Evolutionary conservation across 1,284 basidiomycete genomes (phyloP).

Genomic region (Moesziomyces globuligerus): DNA sequence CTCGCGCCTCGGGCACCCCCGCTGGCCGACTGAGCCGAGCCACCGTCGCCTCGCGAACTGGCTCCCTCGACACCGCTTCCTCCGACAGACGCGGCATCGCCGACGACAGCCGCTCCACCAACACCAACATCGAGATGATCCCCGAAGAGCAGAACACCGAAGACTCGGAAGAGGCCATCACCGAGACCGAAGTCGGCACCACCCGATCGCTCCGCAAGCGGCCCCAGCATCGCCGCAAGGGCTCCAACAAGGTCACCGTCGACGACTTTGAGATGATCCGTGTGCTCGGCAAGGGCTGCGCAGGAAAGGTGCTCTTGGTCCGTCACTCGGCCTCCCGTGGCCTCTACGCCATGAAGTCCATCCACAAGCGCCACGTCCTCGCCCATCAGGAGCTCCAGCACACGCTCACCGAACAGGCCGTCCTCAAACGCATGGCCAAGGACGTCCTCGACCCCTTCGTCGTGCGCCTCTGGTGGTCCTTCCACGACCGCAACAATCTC

Average conservation of each 20-base stretch:
- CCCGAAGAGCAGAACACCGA: slow-evolving; percentile 47
- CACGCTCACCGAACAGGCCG: slow-evolving; percentile 65
- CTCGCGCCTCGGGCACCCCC: slow-evolving; percentile 20
- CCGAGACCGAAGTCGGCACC: slow-evolving; percentile 11
- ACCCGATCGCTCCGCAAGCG: slow-evolving; percentile 5
- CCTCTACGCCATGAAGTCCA: slow-evolving; percentile 66
- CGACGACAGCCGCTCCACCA: slow-evolving; percentile 43
- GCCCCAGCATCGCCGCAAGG: slow-evolving; percentile 26
- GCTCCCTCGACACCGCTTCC: slow-evolving; percentile 28
- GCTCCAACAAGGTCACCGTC: slow-evolving; percentile 69
- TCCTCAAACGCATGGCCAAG: slow-evolving; percentile 77
- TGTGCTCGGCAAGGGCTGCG: slow-evolving; percentile 67
- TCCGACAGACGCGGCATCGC: slow-evolving; percentile 25
- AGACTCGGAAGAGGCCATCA: slow-evolving; percentile 14
- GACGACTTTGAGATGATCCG: slow-evolving; percentile 73
- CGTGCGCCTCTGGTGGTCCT: slow-evolving; percentile 67
- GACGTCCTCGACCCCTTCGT: slow-evolving; percentile 66
- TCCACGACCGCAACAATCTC: slow-evolving; percentile 65
- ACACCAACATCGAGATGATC: slow-evolving; percentile 52
- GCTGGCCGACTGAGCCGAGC: slow-evolving; percentile 31
- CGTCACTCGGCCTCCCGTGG: slow-evolving; percentile 53
- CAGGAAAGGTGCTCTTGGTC: slow-evolving; percentile 66
- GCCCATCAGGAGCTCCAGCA: slow-evolving; percentile 67
- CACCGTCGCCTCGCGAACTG: slow-evolving; percentile 26
- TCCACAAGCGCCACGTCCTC: slow-evolving; percentile 66